These are phyloP conservation scores for Amphirosellinia nigrospora DNA, from an alignment of 495 filamentous ascomycete genomes.

Conservation along the genomic window DNA sequence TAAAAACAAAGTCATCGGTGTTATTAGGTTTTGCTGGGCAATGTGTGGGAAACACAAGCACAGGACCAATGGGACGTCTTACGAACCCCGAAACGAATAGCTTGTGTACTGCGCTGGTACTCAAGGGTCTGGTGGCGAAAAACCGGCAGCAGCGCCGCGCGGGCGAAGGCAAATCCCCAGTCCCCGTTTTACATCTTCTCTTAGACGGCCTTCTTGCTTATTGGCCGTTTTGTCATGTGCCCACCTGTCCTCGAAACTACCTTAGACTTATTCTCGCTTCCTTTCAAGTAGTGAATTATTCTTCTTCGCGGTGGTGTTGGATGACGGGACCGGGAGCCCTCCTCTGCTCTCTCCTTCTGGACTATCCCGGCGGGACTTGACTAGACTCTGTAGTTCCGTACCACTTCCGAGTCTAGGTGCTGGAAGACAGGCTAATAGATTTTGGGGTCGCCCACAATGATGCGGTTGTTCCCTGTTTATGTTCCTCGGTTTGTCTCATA, in stretches of 20 bases:
- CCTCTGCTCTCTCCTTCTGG: constrained; percentile 22
- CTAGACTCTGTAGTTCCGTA: constrained; percentile 20
- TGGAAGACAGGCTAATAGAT: constrained; percentile 15
- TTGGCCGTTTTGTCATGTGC: constrained; percentile 30
- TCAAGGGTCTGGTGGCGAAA: constrained; percentile 45
- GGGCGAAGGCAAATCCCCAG: constrained; percentile 36
- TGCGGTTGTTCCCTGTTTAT: constrained; percentile 27
- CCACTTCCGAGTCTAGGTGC: constrained; percentile 24
- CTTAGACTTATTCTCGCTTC: constrained; percentile 34
- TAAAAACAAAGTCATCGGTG: constrained; percentile 14
- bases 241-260: constrained; percentile 35
- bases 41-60: constrained; percentile 23
- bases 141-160: constrained; percentile 39
- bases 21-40: constrained; percentile 22
- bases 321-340: constrained; percentile 13
- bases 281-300: constrained; percentile 11
- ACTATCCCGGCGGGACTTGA: constrained; percentile 18
- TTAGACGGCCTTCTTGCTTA: constrained; percentile 30
- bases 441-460: constrained; percentile 21
- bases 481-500: constrained; percentile 43
- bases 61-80: constrained; percentile 34
- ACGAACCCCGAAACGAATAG: constrained; percentile 38
- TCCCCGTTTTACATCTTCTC: constrained; percentile 40
- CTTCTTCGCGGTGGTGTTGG: constrained; percentile 10
- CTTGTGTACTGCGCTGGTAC: constrained; percentile 19